Evolutionary conservation across 192 early-diverging fungal genomes (phyloP), one percentile per base, ranked within the genome.

Genomic region (Coemansia sp.): DNA sequence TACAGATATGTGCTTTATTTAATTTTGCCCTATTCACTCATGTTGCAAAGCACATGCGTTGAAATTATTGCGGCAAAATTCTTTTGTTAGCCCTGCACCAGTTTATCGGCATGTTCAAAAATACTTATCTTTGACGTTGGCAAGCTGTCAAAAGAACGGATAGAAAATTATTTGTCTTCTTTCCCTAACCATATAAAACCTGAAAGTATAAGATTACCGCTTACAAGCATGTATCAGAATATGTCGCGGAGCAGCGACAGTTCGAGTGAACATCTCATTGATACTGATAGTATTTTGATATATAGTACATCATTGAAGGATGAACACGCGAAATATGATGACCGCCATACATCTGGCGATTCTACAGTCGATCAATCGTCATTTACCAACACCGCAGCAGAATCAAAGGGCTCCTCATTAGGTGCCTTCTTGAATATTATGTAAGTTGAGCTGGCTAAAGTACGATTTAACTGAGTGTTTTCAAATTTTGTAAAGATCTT

Each of bases 341-440:
- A 25, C 22, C 27, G 9, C 51, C 5, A 12, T 38, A 38, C 28
- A 16, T 10, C 58, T 25, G 44, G 27, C 7, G 19, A 22, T 24
- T 16, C 48, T 19, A 26, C 38, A 34, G 49, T 19, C 14, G 30
- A 25, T 34, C 38, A 48, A 38, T 22, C 22, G 10, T 58, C 34
- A 58, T 24, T 28, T 5, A 25, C 7, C 18, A 23, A 30, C n/a
- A 22, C 30, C 32, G n/a, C 16, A 19, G 55, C 22, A 3, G 48
- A 51, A 3, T 21, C 48, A 34, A 61, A 72, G 48, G 62, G 76
- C 24, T 78, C 76, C 19, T 66, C 76, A 19, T 25, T 73, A 14
- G 72, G 63, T 31, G 67, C 76, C 0, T 78, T 78, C 24, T 30
- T 78, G 18, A 78, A 78, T 19, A 78, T 78, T 25, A 1, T 78